These are phyloP conservation scores for Chenopodium quinoa DNA, from an alignment of 148 eudicot genomes.

Conservation along the genomic window DNA sequence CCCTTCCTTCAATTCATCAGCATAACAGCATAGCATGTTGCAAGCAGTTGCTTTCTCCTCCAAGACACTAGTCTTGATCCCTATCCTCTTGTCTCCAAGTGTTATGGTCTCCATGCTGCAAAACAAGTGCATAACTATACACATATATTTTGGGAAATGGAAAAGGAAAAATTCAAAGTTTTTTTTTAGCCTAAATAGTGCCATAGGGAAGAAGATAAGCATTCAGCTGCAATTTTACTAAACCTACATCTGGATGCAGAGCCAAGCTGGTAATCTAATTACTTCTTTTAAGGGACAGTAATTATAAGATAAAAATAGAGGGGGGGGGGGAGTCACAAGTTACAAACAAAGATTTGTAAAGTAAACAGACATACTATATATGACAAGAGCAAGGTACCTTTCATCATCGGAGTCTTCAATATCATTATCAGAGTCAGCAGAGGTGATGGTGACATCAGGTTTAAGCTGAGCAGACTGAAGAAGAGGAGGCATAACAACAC, in stretches of 20 bases:
- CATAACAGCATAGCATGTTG: conserved; percentile 97
- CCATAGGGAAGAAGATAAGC: background rate
- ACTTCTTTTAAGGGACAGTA: background rate
- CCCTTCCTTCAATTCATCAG: conserved; percentile 97
- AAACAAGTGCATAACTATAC: background rate
- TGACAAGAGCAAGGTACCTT: conserved; percentile 38
- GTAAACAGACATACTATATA: background rate
- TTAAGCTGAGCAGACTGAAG: conserved; percentile 95
- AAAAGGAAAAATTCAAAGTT: background rate
- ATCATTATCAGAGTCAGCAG: conserved; percentile 87
- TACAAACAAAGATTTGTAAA: background rate
- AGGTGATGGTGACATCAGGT: conserved; percentile 94
- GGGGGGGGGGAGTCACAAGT: background rate
- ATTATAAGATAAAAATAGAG: background rate
- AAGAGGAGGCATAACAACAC: conserved; percentile 92
- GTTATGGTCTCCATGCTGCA: conserved; percentile 98
- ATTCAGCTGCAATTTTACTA: background rate
- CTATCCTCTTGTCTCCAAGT: conserved; percentile 95
- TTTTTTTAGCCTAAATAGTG: background rate
- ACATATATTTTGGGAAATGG: background rate
- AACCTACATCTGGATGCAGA: background rate
- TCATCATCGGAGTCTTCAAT: conserved; percentile 97
- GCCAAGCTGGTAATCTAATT: background rate
- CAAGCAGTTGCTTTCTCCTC: conserved; percentile 99
- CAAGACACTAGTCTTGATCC: conserved; percentile 92